Evolutionary conservation across 768 basidiomycete species (phyloP), one percentile per base, ranked within the genome.

Genomic region (Mycena filopes): DNA sequence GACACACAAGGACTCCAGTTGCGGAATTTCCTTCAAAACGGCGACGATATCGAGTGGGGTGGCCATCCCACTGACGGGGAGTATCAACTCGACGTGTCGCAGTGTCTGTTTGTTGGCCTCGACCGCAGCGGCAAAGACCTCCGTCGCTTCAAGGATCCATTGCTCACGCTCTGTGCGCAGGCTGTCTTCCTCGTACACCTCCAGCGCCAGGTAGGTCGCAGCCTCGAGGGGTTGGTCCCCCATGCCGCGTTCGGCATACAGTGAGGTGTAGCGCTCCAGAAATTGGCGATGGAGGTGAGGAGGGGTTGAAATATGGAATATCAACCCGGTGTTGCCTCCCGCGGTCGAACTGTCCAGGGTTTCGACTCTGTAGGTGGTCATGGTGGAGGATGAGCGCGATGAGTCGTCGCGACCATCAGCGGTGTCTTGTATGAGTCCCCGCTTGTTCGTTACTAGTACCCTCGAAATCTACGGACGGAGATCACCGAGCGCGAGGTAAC

Each of bases 51-150:
- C 49, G 26, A 63, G 54, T 16, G 61, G 61, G 1, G 61, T 55
- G 13, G 54, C 54, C 10, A 63, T 63, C 16, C 61, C 61, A 2
- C 53, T 53, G 5, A 53, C 55, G 20, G 61, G 61, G 11, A 63
- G 20, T 11, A 63, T 29, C 12, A 63, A 36, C 54, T 63, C 61
- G 15, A 63, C 38, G 25, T 63, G 61, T 7, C 54, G 61, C 13
- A 63, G 33, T 5, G 53, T 48, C 9, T 15, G 13, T 13, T 55
- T 63, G 38, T 63, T 55, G 8, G 33, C 54, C 2, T 15, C 12
- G 4, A 55, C 38, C 9, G 55, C 9, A 2, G 46, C 46, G 16
- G 21, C n/a, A 20, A 63, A 63, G 4, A 38, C 28, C 0, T 46
- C 13, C 4, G 38, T 40, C 3, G 61, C 54, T 4, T 20, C 26